Percentiles rank a stretch among this genome's conserved stretches.
These are phyloP conservation scores for Chytriomyces sp. DNA, from an alignment of 192 early-diverging fungal species.

Conservation along the genomic window DNA sequence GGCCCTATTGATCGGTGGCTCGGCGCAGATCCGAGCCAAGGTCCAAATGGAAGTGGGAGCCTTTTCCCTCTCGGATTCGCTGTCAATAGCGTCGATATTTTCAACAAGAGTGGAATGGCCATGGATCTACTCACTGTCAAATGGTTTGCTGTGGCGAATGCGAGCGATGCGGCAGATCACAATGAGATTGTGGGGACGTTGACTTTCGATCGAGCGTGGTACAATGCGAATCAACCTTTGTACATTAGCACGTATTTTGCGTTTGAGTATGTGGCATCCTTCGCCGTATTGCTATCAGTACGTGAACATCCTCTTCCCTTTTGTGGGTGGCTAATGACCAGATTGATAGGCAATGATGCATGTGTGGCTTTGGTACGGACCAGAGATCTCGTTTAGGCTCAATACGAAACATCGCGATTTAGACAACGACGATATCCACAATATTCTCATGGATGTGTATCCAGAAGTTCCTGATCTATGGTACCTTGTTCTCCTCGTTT, in stretches of 20 bases:
- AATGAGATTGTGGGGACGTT: background rate
- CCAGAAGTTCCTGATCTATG: constrained; percentile 67
- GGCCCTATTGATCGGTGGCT: constrained; percentile 3
- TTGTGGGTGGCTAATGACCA: constrained; percentile 39
- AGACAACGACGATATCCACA: constrained; percentile 61
- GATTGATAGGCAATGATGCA: constrained; percentile 59
- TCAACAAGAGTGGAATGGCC: constrained; percentile 10
- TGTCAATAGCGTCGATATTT: constrained; percentile 7
- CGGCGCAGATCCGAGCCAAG: constrained; percentile 6
- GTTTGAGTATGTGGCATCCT: constrained; percentile 28
- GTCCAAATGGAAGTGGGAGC: constrained; percentile 17
- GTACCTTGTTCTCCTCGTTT: constrained; percentile 54
- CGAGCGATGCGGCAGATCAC: background rate
- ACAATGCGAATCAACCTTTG: constrained; percentile 15
- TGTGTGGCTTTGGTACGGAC: constrained; percentile 62
- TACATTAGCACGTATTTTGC: constrained; percentile 28
- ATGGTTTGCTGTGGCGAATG: background rate
- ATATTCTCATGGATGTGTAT: constrained; percentile 69
- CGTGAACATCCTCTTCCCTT: background rate
- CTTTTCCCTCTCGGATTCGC: constrained; percentile 21
- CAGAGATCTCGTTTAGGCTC: constrained; percentile 11
- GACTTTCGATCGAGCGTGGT: constrained; percentile 3
- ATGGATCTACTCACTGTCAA: background rate
- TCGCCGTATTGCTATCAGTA: constrained; percentile 52
- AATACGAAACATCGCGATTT: background rate